Conservation (phyloP, 805 yeast species). For the Metschnikowia peoriensis region DNA sequence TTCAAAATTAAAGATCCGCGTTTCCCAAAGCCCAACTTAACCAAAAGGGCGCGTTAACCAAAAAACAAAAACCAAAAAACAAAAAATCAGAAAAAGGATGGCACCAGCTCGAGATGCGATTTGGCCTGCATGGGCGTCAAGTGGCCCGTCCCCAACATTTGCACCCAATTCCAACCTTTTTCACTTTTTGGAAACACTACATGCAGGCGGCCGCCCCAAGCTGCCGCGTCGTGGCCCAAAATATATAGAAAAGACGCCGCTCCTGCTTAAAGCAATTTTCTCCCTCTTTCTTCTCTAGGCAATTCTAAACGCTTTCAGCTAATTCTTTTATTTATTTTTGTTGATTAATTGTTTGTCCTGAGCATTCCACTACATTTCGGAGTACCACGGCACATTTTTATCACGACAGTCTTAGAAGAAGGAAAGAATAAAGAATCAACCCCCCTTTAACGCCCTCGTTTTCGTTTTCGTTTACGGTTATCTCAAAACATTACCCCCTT, state of each 20-base stretch:
- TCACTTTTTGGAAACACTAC: not conserved
- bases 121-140: too few species aligned
- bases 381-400: not conserved
- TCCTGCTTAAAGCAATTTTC: not conserved
- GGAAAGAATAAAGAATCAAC: not conserved
- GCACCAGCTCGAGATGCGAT: too few species aligned
- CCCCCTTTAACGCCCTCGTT: not conserved
- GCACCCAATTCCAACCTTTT: conserved; percentile 12
- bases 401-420: not conserved
- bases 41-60: too few species aligned
- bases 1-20: too few species aligned
- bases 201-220: not conserved
- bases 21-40: too few species aligned
- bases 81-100: too few species aligned
- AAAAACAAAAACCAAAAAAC: too few species aligned
- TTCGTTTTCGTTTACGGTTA: not conserved
- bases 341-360: not conserved
- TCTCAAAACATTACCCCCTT: not conserved
- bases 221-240: conserved; percentile 3
- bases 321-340: not conserved
- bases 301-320: conserved; percentile 1
- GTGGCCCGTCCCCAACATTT: conserved; percentile 14
- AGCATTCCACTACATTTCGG: not conserved
- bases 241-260: not conserved
- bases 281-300: not conserved